Percentiles rank a stretch among this genome's conserved stretches.
phyloP scores from a whole-genome alignment of 2,329 filamentous ascomycete genomes.

The Ophiostoma fasciatum region DNA sequence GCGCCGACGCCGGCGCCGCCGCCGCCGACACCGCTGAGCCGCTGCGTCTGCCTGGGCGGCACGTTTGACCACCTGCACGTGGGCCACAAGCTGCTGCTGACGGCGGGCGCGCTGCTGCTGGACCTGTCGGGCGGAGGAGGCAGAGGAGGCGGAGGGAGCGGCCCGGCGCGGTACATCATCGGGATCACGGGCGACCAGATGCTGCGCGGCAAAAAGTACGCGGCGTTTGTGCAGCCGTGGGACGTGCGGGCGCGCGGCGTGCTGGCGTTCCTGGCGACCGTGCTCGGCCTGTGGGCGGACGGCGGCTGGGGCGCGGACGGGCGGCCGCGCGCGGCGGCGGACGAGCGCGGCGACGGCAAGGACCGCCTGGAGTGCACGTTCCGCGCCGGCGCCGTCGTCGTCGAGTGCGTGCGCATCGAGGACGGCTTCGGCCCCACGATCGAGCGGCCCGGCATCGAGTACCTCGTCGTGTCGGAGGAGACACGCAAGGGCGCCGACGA shows the following conservation, averaged over 20 bases:
- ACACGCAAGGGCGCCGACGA: constrained; percentile 70
- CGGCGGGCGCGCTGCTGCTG: constrained; percentile 65
- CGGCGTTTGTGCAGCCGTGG: constrained; percentile 71
- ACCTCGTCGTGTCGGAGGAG: constrained; percentile 76
- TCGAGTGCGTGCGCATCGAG: constrained; percentile 73
- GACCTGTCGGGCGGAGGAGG: too few relatives aligned
- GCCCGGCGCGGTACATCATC: constrained; percentile 50
- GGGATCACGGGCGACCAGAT: constrained; percentile 83
- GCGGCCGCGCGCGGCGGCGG: too few relatives aligned
- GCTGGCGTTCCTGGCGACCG: constrained; percentile 57
- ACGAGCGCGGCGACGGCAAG: too few relatives aligned
- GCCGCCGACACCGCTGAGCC: constrained; percentile 24
- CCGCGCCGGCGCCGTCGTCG: constrained; percentile 41
- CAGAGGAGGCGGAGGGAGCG: too few relatives aligned
- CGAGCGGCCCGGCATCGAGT: constrained; percentile 61
- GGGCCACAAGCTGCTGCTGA: constrained; percentile 89
- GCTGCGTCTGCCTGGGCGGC: constrained; percentile 67
- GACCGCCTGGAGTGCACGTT: too few relatives aligned
- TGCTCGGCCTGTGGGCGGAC: constrained; percentile 28
- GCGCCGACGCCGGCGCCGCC: neutral
- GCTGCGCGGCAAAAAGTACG: constrained; percentile 77
- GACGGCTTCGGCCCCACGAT: constrained; percentile 87
- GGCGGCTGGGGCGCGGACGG: constrained; percentile 29
- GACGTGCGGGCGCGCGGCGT: constrained; percentile 53
- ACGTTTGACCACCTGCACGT: constrained; percentile 95